Evolutionary conservation across 257 asterid genomes (phyloP).

Genomic region (Solanum ossicruentum): DNA sequence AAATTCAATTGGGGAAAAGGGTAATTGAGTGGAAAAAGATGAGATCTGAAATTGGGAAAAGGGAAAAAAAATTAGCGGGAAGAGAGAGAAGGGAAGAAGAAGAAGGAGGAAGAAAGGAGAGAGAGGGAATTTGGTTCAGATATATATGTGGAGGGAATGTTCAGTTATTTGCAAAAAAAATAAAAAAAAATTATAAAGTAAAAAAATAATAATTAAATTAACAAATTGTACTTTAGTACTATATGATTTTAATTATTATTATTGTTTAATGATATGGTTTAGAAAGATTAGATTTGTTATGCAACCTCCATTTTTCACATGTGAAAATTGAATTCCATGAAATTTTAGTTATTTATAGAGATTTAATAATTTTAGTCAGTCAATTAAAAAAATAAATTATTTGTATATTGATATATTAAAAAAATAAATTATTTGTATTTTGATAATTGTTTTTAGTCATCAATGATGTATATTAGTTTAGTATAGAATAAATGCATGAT

Average conservation of each 20-base stretch:
- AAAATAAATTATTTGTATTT: not conserved
- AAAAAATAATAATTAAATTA: not conserved
- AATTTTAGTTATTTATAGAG: not conserved
- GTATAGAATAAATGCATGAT: too few species aligned
- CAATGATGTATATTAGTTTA: too few species aligned
- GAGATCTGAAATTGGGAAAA: slow-evolving; percentile 17
- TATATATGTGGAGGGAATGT: slow-evolving; percentile 88
- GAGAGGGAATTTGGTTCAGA: slow-evolving; percentile 89
- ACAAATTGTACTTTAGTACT: not conserved
- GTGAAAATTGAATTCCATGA: not conserved
- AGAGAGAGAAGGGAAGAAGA: slow-evolving; percentile 23
- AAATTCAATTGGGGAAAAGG: not conserved
- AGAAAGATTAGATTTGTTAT: not conserved
- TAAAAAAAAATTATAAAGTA: not conserved
- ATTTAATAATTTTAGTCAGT: not conserved
- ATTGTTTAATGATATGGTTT: not conserved
- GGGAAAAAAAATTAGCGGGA: slow-evolving; percentile 26
- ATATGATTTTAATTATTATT: not conserved
- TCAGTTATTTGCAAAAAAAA: not conserved
- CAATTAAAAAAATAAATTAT: not conserved
- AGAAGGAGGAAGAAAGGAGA: slow-evolving; percentile 27
- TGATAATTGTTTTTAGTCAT: not conserved
- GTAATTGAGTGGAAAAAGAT: not conserved
- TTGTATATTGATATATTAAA: not conserved
- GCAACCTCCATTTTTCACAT: not conserved